Evolutionary conservation across 768 basidiomycete genomes (phyloP).

Genomic region (Galerina sulciceps): DNA sequence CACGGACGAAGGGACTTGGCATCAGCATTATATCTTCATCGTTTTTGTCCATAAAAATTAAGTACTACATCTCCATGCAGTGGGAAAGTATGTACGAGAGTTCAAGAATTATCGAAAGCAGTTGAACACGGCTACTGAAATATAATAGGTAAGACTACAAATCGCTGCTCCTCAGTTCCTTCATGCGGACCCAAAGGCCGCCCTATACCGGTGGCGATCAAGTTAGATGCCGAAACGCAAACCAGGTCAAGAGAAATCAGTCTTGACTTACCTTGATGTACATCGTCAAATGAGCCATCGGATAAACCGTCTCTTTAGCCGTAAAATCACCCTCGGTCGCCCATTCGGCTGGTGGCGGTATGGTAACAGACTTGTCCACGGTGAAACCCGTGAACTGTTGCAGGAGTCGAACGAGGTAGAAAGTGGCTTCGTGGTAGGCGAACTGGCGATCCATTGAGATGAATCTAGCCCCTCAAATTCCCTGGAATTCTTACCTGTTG

Average conservation of each 20-base stretch:
- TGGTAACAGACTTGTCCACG: slow-evolving; percentile 43
- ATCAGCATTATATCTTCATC: no score
- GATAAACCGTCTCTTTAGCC: slow-evolving; percentile 40
- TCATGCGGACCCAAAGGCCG: slow-evolving; percentile 34
- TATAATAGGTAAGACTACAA: no score
- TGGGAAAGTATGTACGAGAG: no score
- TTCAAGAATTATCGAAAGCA: no score
- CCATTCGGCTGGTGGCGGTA: slow-evolving; percentile 51
- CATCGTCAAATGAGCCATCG: slow-evolving; percentile 45
- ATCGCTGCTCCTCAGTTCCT: slow-evolving; percentile 13
- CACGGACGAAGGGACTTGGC: no score
- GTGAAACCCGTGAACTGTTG: slow-evolving; percentile 50
- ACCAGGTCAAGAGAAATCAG: slow-evolving; percentile 4
- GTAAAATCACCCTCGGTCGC: slow-evolving; percentile 31
- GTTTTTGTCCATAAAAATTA: no score
- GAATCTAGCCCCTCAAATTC: background rate
- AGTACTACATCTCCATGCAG: no score
- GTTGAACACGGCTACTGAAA: no score
- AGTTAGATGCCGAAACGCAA: background rate
- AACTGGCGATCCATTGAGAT: slow-evolving; percentile 19
- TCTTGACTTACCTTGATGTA: slow-evolving; percentile 31
- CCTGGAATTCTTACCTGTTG: slow-evolving; percentile 35
- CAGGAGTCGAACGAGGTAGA: slow-evolving; percentile 55
- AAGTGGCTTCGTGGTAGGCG: slow-evolving; percentile 62
- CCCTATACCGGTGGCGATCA: slow-evolving; percentile 12